Base-by-base conservation (phyloP, 352 stramenopile species). In the Pythium aristosporum region DNA sequence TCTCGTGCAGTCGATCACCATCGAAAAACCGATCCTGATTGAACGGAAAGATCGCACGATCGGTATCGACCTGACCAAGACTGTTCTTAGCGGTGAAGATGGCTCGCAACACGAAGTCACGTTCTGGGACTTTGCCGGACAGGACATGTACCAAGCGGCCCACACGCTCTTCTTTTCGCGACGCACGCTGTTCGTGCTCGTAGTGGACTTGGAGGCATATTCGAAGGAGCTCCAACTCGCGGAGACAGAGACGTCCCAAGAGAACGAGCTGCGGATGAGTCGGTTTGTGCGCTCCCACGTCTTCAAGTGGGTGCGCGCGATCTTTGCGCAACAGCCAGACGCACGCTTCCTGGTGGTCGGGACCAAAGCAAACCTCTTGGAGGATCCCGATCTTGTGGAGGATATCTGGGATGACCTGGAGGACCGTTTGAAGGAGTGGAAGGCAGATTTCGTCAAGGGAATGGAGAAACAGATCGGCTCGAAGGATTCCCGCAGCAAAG, bases 371-470 rank as follows among this genome's bases (percentile, higher is more conserved):
- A 47, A n/a, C 16, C n/a, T 47, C 15, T 47, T 47, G 41, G n/a
- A 47, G 41, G 41, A 47, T 47, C 15, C 41, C 15, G n/a, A 7
- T 10, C 41, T 47, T 21, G 41, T 21, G 0, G 41, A 47, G 15
- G 44, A 62, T 15, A 30, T 62, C 4, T 62, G 56, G 56, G 11
- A 47, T 18, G 56, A 62, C 21, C 20, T 62, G 7, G 10, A 50
- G 20, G 43, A 47, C n/a, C 56, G 56, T 0, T 25, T 62, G n/a
- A 28, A 54, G 10, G 15, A n/a, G 16, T 62, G 56, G 56, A 54
- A 54, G 25, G 15, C 16, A 4, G 44, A 5, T 28, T 62, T 62
- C 21, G 44, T 25, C 4, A 41, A 62, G 42, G 28, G 42, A 5
- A 36, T 60, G 7, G 53, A 60, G 12, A 41, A 36, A 15, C 32